phyloP scores from a whole-genome alignment of 2,329 filamentous ascomycete genomes.

The Ophiocordyceps robertsii region DNA sequence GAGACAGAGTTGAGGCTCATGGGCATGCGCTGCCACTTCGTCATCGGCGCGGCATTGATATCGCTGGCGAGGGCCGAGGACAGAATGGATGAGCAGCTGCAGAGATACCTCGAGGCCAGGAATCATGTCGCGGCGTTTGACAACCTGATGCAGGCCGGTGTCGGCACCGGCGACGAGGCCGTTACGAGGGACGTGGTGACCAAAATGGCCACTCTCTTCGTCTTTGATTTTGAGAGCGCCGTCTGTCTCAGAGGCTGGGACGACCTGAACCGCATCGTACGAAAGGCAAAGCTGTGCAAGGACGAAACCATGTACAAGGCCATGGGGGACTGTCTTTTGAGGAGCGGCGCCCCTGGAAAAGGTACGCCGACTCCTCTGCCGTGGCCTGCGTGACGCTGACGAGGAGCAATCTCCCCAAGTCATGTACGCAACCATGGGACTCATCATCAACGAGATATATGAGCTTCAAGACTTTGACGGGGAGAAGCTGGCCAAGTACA shows the following conservation, averaged over 20 bases:
- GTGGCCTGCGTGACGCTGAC: neutral
- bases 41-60: slow-evolving; percentile 39
- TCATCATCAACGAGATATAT: slow-evolving; percentile 58
- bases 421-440: slow-evolving; percentile 40
- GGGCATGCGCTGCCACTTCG: slow-evolving; percentile 57
- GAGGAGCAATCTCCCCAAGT: slow-evolving; percentile 18
- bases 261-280: slow-evolving; percentile 45
- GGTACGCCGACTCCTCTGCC: slow-evolving; percentile 19
- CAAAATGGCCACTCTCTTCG: slow-evolving; percentile 54
- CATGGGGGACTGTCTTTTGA: slow-evolving; percentile 53
- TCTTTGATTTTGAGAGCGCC: slow-evolving; percentile 70
- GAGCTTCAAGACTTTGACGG: slow-evolving; percentile 40
- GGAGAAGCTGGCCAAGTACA: slow-evolving; percentile 56
- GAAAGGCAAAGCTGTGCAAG: slow-evolving; percentile 30
- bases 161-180: slow-evolving; percentile 25
- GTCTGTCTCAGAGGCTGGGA: slow-evolving; percentile 55
- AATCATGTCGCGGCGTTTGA: slow-evolving; percentile 49
- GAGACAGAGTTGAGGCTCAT: slow-evolving; percentile 41
- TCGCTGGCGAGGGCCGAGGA: slow-evolving; percentile 39
- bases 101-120: slow-evolving; percentile 48
- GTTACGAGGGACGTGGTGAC: slow-evolving; percentile 37
- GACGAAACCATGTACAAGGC: slow-evolving; percentile 39
- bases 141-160: slow-evolving; percentile 22
- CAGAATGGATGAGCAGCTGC: slow-evolving; percentile 33
- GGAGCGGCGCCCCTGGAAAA: slow-evolving; percentile 34